Percentiles rank a stretch among this genome's conserved stretches.
These are phyloP conservation scores for Aspergillus funiculosus DNA, from an alignment of 495 filamentous ascomycete species.

Conservation along the genomic window DNA sequence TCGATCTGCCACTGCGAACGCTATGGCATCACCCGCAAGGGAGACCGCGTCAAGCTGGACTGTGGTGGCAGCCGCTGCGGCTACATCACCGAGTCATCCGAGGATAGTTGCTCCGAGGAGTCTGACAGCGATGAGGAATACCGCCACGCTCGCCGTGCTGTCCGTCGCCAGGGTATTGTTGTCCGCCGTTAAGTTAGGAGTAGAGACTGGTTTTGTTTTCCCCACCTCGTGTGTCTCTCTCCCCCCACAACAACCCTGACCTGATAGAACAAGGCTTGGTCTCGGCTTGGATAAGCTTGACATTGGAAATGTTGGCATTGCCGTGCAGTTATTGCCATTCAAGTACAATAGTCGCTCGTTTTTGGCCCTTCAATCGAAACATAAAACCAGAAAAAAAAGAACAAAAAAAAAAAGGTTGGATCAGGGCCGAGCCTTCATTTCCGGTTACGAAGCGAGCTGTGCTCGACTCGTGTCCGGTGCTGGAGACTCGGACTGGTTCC, in stretches of 20 bases:
- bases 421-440: conserved; percentile 2
- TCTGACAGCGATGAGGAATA: conserved; percentile 60
- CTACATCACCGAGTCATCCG: conserved; percentile 58
- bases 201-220: background rate
- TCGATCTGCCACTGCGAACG: conserved; percentile 79
- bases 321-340: conserved; percentile 9
- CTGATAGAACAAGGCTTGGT: conserved; percentile 2
- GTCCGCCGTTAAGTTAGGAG: conserved; percentile 47
- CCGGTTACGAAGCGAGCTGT: conserved; percentile 17
- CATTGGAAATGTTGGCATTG: conserved; percentile 7
- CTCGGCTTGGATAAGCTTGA: conserved; percentile 3
- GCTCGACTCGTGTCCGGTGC: conserved; percentile 18
- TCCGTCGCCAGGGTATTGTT: conserved; percentile 72
- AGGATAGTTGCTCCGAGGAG: conserved; percentile 42
- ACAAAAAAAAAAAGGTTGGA: conserved; percentile 21
- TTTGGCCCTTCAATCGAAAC: conserved; percentile 3
- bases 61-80: conserved; percentile 83
- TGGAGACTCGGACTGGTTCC: background rate
- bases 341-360: conserved; percentile 20
- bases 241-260: background rate
- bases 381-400: conserved; percentile 15
- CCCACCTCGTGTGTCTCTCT: background rate
- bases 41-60: conserved; percentile 88
- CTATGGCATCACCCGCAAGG: conserved; percentile 91
- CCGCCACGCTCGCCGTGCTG: conserved; percentile 37